Conservation (phyloP, 179 eudicot genomes). For the Dionaea muscipula region DNA sequence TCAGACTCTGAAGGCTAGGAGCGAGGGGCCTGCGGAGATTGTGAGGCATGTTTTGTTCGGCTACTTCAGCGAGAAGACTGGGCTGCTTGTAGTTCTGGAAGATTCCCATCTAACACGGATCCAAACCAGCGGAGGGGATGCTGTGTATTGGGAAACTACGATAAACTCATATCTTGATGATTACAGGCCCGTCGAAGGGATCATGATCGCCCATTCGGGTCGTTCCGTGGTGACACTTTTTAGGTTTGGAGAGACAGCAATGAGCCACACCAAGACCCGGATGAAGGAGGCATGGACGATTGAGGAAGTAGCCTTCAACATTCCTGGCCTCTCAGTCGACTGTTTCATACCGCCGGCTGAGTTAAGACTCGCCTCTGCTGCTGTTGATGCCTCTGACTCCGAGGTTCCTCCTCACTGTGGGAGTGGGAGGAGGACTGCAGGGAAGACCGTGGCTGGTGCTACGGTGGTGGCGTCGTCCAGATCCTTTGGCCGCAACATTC, state of each 20-base stretch:
- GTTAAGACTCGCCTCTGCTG: constrained; percentile 41
- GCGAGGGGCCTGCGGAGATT: constrained; percentile 94
- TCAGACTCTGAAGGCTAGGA: constrained; percentile 62
- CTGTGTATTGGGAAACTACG: constrained; percentile 91
- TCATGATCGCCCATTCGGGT: constrained; percentile 91
- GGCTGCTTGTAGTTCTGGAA: constrained; percentile 78
- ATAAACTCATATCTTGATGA: constrained; percentile 80
- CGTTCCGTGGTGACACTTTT: constrained; percentile 82
- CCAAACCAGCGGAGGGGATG: constrained; percentile 77
- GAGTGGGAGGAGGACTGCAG: constrained; percentile 25
- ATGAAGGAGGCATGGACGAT: constrained; percentile 98
- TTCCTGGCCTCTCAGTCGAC: constrained; percentile 75
- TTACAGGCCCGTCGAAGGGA: constrained; percentile 76
- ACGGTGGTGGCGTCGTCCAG: constrained; percentile 46
- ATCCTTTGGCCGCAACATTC: constrained; percentile 16
- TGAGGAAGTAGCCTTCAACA: constrained; percentile 86
- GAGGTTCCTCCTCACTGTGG: constrained; percentile 58
- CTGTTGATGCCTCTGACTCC: no score
- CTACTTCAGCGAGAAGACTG: constrained; percentile 86
- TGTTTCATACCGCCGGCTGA: constrained; percentile 95
- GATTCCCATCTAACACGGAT: constrained; percentile 95
- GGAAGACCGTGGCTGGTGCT: constrained; percentile 20
- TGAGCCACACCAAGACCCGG: constrained; percentile 95
- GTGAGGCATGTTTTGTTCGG: constrained; percentile 84
- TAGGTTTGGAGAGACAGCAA: constrained; percentile 81